These are phyloP conservation scores for Crucibulum laeve DNA, from an alignment of 768 basidiomycete genomes.

Conservation along the genomic window DNA sequence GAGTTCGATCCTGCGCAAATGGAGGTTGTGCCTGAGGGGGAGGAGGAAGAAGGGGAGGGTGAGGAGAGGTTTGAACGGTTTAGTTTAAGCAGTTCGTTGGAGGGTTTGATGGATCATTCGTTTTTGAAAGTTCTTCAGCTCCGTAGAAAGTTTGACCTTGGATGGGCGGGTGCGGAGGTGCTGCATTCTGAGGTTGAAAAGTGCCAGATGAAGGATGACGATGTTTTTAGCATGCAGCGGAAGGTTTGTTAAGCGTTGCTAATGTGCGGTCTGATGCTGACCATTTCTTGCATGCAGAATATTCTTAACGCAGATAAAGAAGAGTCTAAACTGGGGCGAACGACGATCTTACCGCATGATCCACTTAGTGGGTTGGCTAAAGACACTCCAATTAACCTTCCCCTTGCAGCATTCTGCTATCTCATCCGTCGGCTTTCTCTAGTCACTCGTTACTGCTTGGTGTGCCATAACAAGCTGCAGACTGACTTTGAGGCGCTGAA, in stretches of 20 bases:
- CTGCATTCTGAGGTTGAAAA: constrained; percentile 42
- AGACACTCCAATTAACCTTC: constrained; percentile 46
- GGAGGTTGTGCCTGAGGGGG: constrained; percentile 5
- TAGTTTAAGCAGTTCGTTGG: constrained; percentile 60
- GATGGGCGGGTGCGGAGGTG: constrained; percentile 69
- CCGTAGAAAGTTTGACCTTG: constrained; percentile 46
- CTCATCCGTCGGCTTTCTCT: constrained; percentile 60
- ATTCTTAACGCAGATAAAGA: constrained; percentile 38
- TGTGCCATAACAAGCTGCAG: constrained; percentile 60
- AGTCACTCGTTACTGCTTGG: constrained; percentile 67
- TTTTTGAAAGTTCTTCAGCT: constrained; percentile 51
- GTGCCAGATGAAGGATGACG: constrained; percentile 33
- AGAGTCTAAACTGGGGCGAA: constrained; percentile 32
- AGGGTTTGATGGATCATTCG: constrained; percentile 53
- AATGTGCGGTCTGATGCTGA: background rate
- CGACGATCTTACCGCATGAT: constrained; percentile 50
- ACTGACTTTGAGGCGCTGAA: constrained; percentile 57
- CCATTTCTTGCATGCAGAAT: constrained; percentile 17
- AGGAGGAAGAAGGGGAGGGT: constrained; percentile 27
- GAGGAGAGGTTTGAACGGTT: constrained; percentile 51
- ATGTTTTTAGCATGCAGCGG: constrained; percentile 27
- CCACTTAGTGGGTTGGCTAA: constrained; percentile 34
- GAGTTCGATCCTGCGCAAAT: constrained; percentile 11
- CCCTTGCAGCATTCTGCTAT: constrained; percentile 61
- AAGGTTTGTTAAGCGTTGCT: constrained; percentile 19